Percentiles rank a stretch among this genome's conserved stretches.
Evolutionary conservation across 2,329 filamentous ascomycete species (phyloP).

Genomic region (Pseudogymnoascus sp.): DNA sequence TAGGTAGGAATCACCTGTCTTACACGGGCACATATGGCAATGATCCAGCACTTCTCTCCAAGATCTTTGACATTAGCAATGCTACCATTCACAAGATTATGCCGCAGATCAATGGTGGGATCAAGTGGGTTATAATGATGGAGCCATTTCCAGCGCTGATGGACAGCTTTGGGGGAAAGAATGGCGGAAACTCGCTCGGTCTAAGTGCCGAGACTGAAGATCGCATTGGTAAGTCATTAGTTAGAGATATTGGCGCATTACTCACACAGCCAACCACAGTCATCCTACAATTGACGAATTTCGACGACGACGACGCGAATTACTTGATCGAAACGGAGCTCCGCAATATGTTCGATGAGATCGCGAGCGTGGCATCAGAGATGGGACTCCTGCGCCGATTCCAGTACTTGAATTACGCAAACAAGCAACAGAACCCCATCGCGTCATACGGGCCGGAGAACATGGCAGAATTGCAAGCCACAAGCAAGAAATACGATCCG

Average conservation of each 20-base stretch:
- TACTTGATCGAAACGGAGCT: background rate
- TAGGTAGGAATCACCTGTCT: background rate
- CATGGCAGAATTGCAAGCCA: conserved; percentile 25
- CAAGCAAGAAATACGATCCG: conserved; percentile 32
- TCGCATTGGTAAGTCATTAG: background rate
- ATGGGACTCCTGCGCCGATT: conserved; percentile 10
- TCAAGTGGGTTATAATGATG: conserved; percentile 3
- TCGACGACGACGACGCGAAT: background rate
- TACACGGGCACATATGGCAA: conserved; percentile 8
- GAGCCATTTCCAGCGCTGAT: background rate
- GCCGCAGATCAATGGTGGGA: background rate
- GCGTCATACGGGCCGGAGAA: conserved; percentile 34
- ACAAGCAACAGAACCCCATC: conserved; percentile 9
- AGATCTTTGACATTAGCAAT: conserved; percentile 9
- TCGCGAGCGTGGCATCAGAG: background rate
- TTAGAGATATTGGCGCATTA: background rate
- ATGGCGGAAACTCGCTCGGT: conserved; percentile 8
- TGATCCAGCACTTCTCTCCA: background rate
- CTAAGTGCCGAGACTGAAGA: background rate
- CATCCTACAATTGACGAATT: background rate
- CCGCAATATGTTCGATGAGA: background rate
- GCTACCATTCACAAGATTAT: conserved; percentile 7
- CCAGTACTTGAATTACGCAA: conserved; percentile 13
- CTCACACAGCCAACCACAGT: background rate
- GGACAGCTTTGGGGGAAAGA: background rate